Evolutionary conservation across 177 flowering plant species (phyloP), one percentile per base, ranked within the genome.

Genomic region (Vitis hybrid): DNA sequence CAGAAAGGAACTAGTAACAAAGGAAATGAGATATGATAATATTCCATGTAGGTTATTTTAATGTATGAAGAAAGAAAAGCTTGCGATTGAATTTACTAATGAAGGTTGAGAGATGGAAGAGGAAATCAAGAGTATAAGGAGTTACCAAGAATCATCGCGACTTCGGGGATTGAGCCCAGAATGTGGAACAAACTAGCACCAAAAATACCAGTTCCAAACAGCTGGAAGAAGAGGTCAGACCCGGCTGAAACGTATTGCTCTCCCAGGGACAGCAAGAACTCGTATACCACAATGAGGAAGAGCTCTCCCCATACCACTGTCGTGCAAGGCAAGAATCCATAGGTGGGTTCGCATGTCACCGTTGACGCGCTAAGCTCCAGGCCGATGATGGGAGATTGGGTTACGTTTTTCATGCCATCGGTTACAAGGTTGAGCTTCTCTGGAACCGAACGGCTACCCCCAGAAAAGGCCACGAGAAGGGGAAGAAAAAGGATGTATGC

Each of bases 321-420:
- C 17, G 88, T 75, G 74, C 90, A 87, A 0, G 90, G 88, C 77
- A 87, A 67, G 82, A 87, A 81, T 15, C 83, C 82, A 51, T 87
- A 84, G 1, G 31, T 59, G 2, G 84, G 78, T 49, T 73, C 72
- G 52, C 90, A 87, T 0, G 82, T 83, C 71, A 79, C 83, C 0
- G 81, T 76, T 11, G 75, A 68, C 15, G 77, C 10, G 50, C 4
- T 9, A 22, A 60, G 70, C 9, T 53, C 65, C 31, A 70, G 61
- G 61, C 61, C 61, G 7, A 18, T 9, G 18, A 14, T 18, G 7
- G 9, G 19, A n/a, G 10, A 9, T 18, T 18, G 20, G 61, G 10
- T n/a, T 20, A 10, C 10, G n/a, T 28, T 28, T 28, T 28, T n/a
- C 59, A 59, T 12, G 18, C 72, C 65, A 33, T 63, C 54, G 1